These are phyloP conservation scores for Homolaphlyctis polyrhiza DNA, from an alignment of 371 early-diverging fungal species.

Conservation along the genomic window DNA sequence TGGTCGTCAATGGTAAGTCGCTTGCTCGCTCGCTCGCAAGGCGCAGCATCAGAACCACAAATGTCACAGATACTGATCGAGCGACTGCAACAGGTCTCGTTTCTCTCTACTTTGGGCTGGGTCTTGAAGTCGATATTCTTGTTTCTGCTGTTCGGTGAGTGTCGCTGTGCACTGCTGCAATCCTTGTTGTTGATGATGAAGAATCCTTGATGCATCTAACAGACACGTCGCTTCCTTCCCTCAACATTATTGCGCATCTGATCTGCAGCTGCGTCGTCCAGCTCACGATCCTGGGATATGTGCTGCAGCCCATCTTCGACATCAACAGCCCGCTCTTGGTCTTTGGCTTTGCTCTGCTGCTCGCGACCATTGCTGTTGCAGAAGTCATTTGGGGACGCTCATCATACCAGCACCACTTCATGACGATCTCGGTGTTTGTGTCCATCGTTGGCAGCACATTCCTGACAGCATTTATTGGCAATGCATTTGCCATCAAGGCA, in stretches of 20 bases:
- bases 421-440: conserved; percentile 22
- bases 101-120: conserved; percentile 18
- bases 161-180: neutral
- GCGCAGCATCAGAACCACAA: too few species aligned
- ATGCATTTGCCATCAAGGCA: conserved; percentile 68
- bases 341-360: conserved; percentile 14
- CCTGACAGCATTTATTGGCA: conserved; percentile 21
- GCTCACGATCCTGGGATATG: conserved; percentile 40
- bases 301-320: conserved; percentile 29
- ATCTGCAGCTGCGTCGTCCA: conserved; percentile 22
- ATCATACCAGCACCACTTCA: conserved; percentile 15
- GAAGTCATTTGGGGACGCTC: conserved; percentile 20
- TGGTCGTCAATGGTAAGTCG: conserved; percentile 14
- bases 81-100: conserved; percentile 17
- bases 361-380: conserved; percentile 14
- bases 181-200: neutral
- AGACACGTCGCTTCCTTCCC: neutral
- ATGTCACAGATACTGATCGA: too few species aligned
- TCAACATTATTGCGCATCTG: neutral
- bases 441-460: conserved; percentile 18
- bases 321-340: conserved; percentile 20
- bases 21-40: too few species aligned
- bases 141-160: conserved; percentile 15
- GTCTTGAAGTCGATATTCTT: conserved; percentile 13
- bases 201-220: neutral